Evolutionary conservation across 2,329 filamentous ascomycete genomes (phyloP), one percentile per base, ranked within the genome.

Genomic region (Knufia fluminis): DNA sequence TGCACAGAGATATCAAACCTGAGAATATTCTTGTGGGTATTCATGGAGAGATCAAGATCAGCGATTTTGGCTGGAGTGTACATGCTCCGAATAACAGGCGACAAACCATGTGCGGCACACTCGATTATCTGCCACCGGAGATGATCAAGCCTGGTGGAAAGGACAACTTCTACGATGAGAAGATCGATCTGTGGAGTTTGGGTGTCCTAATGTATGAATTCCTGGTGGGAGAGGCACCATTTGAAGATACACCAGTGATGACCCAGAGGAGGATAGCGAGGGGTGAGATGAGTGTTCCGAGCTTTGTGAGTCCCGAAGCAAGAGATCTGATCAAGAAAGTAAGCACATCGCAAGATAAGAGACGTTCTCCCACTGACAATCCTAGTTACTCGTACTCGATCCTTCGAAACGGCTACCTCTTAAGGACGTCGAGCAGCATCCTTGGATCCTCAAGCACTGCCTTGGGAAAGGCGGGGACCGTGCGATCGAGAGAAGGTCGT

Each of bases 41-140:
- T 52, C 91, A 97, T 64, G 92, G 90, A 57, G 92, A 98, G 73
- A 90, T 98, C 71, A 98, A 98, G 70, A 90, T 98, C 62, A 94
- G 88, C 3, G 92, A 98, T 68, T 98, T 97, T 63, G 92, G 92
- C 44, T 98, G 92, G 92, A 94, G 86, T 65, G 92, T 97, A 3
- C 92, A 98, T 68, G 92, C 92, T 3, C 92, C 92, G 23, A 96
- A 94, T 68, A 94, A 91, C 71, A 76, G 92, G 59, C 78, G 92
- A 54, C 85, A 90, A 63, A 98, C 92, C 49, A 90, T 97, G 80
- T 98, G 92, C 66, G 92, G 92, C 55, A 98, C 92, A 16, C 79
- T 97, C 36, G 92, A 98, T 70, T 98, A 98, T 67, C 79, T 98
- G 14, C 92, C 92, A 2, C 92, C 92, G 3, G 92, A 98, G 80